These are phyloP conservation scores for Trichomonascaceae sp. DNA, from an alignment of 1,139 yeast species.

Conservation along the genomic window DNA sequence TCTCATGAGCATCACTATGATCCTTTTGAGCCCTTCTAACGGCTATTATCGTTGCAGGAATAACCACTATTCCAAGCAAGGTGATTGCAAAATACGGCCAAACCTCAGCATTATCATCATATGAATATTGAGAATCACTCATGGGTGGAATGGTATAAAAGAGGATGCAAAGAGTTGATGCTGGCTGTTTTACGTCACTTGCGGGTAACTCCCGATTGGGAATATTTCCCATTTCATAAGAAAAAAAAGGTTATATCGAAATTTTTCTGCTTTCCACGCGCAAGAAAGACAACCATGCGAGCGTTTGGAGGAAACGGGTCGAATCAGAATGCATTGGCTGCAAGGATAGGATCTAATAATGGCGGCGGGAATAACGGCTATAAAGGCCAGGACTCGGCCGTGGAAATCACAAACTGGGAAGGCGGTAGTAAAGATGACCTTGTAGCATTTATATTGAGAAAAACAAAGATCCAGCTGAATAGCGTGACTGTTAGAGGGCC, in stretches of 20 bases:
- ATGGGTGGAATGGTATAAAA: conserved; percentile 14
- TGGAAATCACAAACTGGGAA: conserved; percentile 76
- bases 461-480: conserved; percentile 50
- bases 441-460: conserved; percentile 61
- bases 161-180: neutral
- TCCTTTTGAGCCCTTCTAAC: conserved; percentile 13
- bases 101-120: conserved; percentile 88
- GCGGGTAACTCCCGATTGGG: neutral
- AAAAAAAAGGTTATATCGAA: neutral
- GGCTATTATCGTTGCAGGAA: conserved; percentile 61
- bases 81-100: conserved; percentile 95
- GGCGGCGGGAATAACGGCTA: neutral
- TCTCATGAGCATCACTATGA: neutral
- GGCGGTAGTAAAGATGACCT: conserved; percentile 61
- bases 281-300: neutral
- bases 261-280: neutral
- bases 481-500: conserved; percentile 44
- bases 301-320: conserved; percentile 2
- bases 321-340: neutral
- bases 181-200: neutral
- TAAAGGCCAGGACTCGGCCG: neutral
- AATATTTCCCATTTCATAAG: neutral
- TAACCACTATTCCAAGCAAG: conserved; percentile 53
- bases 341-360: neutral
- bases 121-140: conserved; percentile 43